Evolutionary conservation across 148 eudicot species (phyloP).

Genomic region (Camellia japonica): DNA sequence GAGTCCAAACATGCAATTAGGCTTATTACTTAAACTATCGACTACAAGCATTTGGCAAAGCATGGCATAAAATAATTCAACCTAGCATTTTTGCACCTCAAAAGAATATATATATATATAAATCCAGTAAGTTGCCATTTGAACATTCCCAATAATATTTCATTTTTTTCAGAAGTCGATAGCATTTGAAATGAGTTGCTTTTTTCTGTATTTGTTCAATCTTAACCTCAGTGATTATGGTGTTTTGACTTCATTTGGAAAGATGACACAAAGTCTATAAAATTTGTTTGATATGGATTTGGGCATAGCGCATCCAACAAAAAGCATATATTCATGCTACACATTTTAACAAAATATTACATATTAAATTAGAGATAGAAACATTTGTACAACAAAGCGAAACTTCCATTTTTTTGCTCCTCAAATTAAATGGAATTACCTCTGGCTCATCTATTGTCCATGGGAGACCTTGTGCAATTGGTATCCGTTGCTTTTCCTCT

Average conservation of each 20-base stretch:
- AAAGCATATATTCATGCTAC: no score
- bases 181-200: not conserved
- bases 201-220: not conserved
- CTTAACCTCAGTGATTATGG: no score
- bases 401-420: not conserved
- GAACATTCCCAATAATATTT: not conserved
- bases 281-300: no score
- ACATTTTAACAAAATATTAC: no score
- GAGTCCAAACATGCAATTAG: not conserved
- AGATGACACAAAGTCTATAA: no score
- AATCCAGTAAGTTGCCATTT: not conserved
- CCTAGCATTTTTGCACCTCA: not conserved
- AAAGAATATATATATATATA: not conserved
- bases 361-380: not conserved
- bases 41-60: not conserved
- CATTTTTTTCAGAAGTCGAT: not conserved
- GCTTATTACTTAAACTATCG: no score
- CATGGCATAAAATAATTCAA: not conserved
- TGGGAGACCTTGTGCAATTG: no score
- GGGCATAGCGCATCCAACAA: no score
- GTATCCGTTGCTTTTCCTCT: no score
- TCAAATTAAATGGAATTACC: slow-evolving; percentile 32
- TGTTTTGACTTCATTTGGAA: no score
- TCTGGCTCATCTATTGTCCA: slow-evolving; percentile 90
- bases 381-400: not conserved